Evolutionary conservation across 106 monocot species (phyloP), one percentile per base, ranked within the genome.

Genomic region (Acorus gramineus): DNA sequence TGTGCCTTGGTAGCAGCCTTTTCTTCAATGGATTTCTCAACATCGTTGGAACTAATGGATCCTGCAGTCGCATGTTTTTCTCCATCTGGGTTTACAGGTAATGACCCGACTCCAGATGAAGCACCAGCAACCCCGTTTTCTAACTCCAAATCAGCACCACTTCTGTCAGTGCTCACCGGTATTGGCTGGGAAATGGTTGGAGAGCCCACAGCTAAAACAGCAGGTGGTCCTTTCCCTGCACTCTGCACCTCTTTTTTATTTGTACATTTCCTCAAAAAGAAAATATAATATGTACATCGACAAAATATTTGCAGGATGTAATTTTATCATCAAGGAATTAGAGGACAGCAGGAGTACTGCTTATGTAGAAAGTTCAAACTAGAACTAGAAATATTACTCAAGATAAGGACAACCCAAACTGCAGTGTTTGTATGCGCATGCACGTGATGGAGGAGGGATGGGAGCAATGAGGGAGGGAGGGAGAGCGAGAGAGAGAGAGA

Each of bases 1-100:
- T 98, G 96, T 48, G 82, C 81, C 77, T 77, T 91, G 47, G 67
- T 73, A 14, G 87, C 96, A 51, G 96, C 96, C 67, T 77, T 73
- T 49, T 83, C 83, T 71, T 85, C 76, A 51, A 57, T 71, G 6
- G 67, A 3, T 55, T 75, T 83, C 12, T 81, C 81, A 13, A 69
- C 59, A 66, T 77, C 57, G 60, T 63, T 77, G 54, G 70, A 59
- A 67, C 51, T 49, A 60, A 42, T 46, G 14, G 62, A 53, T 61
- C 47, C 81, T 11, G 52, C 46, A 68, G 42, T 60, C 11, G 11
- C 73, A 55, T 55, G 73, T 44, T 74, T 66, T 43, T 55, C 74
- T 6, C 47, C 63, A 75, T 57, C 66, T 59, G 71, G 74, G 57
- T 53, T 70, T 64, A 13, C 8, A n/a, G 71, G 47, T 55, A 68